Evolutionary conservation across 2,329 filamentous ascomycete genomes (phyloP).

Genomic region (Aspergillus viridinutans): DNA sequence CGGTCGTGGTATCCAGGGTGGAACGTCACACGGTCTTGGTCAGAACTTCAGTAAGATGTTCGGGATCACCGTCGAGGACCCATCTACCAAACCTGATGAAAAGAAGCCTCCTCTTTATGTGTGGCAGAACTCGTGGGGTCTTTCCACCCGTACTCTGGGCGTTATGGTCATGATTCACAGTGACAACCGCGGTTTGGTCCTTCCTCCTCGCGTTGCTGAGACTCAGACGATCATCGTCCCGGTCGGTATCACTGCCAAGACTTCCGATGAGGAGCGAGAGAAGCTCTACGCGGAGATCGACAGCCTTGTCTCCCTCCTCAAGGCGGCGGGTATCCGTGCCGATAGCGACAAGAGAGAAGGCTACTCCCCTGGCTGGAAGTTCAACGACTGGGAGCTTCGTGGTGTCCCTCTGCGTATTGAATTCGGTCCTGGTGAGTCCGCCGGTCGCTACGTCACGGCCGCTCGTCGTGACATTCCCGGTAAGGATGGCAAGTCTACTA

Average conservation of each 20-base stretch:
- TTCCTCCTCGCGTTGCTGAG: constrained; percentile 86
- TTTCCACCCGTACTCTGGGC: constrained; percentile 94
- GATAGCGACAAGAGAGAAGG: constrained; percentile 82
- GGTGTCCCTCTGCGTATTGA: constrained; percentile 91
- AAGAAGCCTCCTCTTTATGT: constrained; percentile 78
- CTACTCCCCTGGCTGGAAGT: constrained; percentile 94
- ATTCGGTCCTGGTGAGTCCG: constrained; percentile 91
- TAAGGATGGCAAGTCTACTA: constrained; percentile 68
- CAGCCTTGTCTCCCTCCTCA: constrained; percentile 64
- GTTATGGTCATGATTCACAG: constrained; percentile 99
- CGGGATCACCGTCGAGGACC: constrained; percentile 94
- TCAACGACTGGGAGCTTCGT: constrained; percentile 98
- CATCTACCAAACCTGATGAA: constrained; percentile 63
- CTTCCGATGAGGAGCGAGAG: constrained; percentile 70
- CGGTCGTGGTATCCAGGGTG: constrained; percentile 93
- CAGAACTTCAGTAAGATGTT: constrained; percentile 99
- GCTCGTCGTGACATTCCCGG: constrained; percentile 74
- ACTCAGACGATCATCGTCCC: constrained; percentile 83
- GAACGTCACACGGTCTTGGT: constrained; percentile 87
- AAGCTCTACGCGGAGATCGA: constrained; percentile 73
- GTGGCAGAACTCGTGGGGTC: constrained; percentile 99
- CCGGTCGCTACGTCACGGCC: constrained; percentile 76
- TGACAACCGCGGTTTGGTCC: constrained; percentile 90
- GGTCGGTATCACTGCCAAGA: constrained; percentile 88
- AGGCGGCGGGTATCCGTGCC: constrained; percentile 68